These are phyloP conservation scores for Rhynchospora pubera DNA, from an alignment of 176 grass and related monocot genomes.

Conservation along the genomic window DNA sequence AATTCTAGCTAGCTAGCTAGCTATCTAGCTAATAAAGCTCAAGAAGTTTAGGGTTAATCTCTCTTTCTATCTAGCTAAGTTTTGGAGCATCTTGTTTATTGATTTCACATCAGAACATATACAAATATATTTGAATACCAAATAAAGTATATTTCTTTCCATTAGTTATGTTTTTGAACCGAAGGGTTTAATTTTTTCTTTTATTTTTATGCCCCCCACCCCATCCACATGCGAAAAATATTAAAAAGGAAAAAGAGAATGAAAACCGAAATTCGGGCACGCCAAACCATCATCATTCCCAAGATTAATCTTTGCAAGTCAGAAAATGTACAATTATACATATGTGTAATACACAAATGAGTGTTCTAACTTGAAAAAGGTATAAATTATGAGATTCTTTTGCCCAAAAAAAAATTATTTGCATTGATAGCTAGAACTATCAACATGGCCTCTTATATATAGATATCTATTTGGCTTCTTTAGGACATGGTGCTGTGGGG, in stretches of 20 bases:
- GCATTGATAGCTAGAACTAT: no score
- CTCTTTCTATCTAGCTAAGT: neutral
- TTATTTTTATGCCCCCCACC: neutral
- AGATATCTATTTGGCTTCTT: neutral
- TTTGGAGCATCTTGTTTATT: neutral
- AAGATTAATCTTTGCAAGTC: neutral
- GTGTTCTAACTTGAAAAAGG: neutral
- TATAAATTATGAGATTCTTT: neutral
- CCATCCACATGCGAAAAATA: neutral
- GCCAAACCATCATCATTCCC: neutral
- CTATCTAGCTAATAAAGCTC: conserved; percentile 25
- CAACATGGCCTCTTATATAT: neutral
- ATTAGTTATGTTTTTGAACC: no score
- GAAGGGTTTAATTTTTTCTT: neutral
- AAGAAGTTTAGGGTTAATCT: conserved; percentile 5
- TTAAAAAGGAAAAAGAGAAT: neutral
- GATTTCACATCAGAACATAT: conserved; percentile 1
- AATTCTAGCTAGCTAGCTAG: conserved; percentile 40
- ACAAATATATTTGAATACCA: neutral
- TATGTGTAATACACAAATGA: neutral
- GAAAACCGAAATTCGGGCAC: neutral
- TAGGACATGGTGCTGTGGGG: neutral
- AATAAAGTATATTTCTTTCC: neutral
- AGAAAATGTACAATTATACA: neutral
- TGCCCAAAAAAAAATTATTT: neutral